These are phyloP conservation scores for Paratinospora sagittata DNA, from an alignment of 164 flowering plant genomes.

Conservation along the genomic window DNA sequence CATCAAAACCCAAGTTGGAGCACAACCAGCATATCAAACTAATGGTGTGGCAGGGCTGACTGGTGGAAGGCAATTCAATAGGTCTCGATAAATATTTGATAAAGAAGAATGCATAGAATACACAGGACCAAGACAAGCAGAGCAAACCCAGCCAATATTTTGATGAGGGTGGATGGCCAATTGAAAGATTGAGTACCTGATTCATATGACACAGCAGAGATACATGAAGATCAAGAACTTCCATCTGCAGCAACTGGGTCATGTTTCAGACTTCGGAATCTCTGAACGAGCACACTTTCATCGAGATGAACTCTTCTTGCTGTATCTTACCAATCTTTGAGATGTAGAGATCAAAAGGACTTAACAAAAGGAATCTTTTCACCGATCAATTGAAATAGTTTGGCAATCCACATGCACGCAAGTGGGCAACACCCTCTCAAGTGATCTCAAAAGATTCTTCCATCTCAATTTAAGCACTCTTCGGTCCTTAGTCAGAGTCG, in stretches of 20 bases:
- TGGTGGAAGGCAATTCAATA: background rate
- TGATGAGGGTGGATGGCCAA: too few species aligned
- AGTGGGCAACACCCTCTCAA: background rate
- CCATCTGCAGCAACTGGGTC: background rate
- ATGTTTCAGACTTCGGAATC: background rate
- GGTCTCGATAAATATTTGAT: background rate
- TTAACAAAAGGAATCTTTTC: background rate
- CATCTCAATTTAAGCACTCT: background rate
- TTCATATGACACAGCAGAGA: background rate
- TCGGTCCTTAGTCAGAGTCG: slow-evolving; percentile 52
- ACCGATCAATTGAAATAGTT: background rate
- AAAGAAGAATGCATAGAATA: background rate
- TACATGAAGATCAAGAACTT: background rate
- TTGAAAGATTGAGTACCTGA: background rate
- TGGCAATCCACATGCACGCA: background rate
- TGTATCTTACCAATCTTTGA: background rate
- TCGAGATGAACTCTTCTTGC: background rate
- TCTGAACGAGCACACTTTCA: background rate
- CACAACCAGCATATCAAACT: too few species aligned
- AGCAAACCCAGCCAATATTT: background rate
- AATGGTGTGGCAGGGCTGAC: background rate
- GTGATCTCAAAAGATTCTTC: background rate
- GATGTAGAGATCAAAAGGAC: background rate
- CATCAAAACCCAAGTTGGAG: too few species aligned
- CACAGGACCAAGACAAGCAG: background rate